These are phyloP conservation scores for Trypanosoma lewisi DNA, from an alignment of 208 protist species.

Conservation along the genomic window DNA sequence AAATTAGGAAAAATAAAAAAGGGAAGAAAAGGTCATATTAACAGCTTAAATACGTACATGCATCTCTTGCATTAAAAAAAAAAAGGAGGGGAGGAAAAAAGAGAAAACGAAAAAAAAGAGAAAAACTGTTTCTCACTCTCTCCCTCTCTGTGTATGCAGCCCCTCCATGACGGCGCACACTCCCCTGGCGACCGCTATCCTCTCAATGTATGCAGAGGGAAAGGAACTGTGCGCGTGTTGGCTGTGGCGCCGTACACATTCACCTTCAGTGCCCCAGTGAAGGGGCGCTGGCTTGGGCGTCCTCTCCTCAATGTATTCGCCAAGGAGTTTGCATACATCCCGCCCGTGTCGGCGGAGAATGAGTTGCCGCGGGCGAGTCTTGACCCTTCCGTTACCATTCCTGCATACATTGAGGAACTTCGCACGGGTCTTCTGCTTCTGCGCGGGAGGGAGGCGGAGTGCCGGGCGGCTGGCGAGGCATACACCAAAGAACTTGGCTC, in stretches of 20 bases:
- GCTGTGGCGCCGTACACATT: constrained; percentile 83
- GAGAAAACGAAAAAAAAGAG: no score
- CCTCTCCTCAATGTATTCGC: constrained; percentile 82
- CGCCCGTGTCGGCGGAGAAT: constrained; percentile 12
- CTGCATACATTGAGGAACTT: constrained; percentile 77
- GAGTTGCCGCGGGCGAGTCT: constrained; percentile 20
- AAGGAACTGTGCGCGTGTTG: constrained; percentile 22
- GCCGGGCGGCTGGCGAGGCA: constrained; percentile 35
- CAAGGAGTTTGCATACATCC: constrained; percentile 83
- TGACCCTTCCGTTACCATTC: constrained; percentile 45
- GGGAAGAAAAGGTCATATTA: no score
- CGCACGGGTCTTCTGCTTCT: constrained; percentile 55
- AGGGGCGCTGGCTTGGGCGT: constrained; percentile 89
- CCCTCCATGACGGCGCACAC: background rate
- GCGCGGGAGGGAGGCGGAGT: constrained; percentile 72
- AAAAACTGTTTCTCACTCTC: no score
- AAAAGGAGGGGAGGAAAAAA: no score
- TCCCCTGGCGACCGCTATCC: constrained; percentile 30
- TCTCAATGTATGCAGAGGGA: background rate
- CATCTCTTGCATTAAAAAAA: no score
- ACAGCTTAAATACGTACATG: no score
- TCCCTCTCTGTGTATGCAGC: no score
- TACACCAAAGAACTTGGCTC: constrained; percentile 40
- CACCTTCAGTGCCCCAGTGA: constrained; percentile 78
- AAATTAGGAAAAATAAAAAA: background rate